A percentile compares a stretch with the other conserved stretches of the same genome.
Conservation (phyloP, 2,329 filamentous ascomycete genomes). For the Geosmithia morbida region DNA sequence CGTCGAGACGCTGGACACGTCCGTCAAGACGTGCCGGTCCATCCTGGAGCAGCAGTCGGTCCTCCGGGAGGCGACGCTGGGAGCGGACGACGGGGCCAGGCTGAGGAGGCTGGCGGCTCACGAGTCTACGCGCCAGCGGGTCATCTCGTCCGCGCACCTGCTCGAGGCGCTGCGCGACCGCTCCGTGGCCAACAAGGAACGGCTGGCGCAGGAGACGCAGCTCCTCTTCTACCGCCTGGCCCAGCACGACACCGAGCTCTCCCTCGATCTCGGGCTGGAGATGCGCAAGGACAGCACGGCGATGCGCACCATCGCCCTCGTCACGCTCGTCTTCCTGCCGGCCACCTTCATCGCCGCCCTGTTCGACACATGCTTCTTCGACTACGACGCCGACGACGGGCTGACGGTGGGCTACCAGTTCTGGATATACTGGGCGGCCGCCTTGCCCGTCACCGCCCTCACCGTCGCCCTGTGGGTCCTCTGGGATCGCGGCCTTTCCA, state of each 20-base stretch:
- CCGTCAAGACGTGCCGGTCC: not conserved
- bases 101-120: not conserved
- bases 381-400: slow-evolving; percentile 8
- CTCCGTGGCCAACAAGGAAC: slow-evolving; percentile 20
- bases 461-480: not conserved
- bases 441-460: slow-evolving; percentile 12
- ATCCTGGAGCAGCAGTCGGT: not conserved
- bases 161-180: slow-evolving; percentile 18
- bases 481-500: not conserved
- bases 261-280: slow-evolving; percentile 22
- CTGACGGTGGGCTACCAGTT: slow-evolving; percentile 16
- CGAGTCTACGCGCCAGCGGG: slow-evolving; percentile 10
- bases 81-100: not conserved
- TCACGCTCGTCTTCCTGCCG: slow-evolving; percentile 33
- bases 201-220: slow-evolving; percentile 41
- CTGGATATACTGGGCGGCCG: slow-evolving; percentile 20
- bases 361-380: slow-evolving; percentile 31
- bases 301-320: slow-evolving; percentile 34
- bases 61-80: not conserved
- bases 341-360: slow-evolving; percentile 34
- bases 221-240: slow-evolving; percentile 30
- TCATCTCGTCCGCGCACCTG: slow-evolving; percentile 17
- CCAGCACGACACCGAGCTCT: slow-evolving; percentile 21
- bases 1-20: slow-evolving; percentile 21
- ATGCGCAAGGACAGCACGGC: slow-evolving; percentile 30